phyloP scores from a whole-genome alignment of 2,329 filamentous ascomycete species.

The Chrysoporthe puriensis region DNA sequence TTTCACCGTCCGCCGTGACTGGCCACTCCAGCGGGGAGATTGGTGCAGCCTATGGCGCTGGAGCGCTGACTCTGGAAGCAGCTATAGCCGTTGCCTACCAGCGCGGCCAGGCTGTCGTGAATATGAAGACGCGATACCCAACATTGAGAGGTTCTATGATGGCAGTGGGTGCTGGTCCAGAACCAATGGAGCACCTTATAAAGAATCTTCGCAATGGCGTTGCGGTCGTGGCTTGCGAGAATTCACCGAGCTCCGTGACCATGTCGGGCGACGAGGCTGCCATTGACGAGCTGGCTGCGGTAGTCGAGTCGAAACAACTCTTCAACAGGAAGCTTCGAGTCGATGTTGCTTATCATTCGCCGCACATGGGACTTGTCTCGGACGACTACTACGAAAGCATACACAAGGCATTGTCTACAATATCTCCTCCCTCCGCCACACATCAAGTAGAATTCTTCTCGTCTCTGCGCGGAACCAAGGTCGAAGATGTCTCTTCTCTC shows the following conservation, averaged over 20 bases:
- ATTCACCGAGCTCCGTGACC: conserved; percentile 37
- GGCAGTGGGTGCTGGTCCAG: conserved; percentile 18
- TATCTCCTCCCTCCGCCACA: conserved; percentile 28
- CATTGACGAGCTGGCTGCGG: neutral
- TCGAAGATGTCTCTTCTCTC: conserved; percentile 40
- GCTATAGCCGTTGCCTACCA: conserved; percentile 33
- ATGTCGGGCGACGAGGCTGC: conserved; percentile 38
- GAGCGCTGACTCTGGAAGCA: conserved; percentile 25
- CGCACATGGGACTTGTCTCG: conserved; percentile 35
- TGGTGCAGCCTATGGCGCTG: conserved; percentile 29
- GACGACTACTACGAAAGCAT: conserved; percentile 30
- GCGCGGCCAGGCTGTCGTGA: conserved; percentile 23
- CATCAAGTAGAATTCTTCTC: conserved; percentile 47
- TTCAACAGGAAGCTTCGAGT: conserved; percentile 40
- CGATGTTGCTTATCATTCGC: conserved; percentile 43
- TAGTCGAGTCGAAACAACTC: conserved; percentile 24
- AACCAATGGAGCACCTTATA: conserved; percentile 9
- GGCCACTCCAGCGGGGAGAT: conserved; percentile 27
- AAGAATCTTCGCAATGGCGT: neutral
- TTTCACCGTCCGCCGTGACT: conserved; percentile 18
- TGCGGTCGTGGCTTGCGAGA: conserved; percentile 24
- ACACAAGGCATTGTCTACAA: neutral
- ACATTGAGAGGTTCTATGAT: conserved; percentile 22
- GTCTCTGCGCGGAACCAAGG: conserved; percentile 44
- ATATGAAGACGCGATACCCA: neutral